Evolutionary conservation across 495 filamentous ascomycete species (phyloP), one percentile per base, ranked within the genome.

Genomic region (Clohesyomyces aquaticus): DNA sequence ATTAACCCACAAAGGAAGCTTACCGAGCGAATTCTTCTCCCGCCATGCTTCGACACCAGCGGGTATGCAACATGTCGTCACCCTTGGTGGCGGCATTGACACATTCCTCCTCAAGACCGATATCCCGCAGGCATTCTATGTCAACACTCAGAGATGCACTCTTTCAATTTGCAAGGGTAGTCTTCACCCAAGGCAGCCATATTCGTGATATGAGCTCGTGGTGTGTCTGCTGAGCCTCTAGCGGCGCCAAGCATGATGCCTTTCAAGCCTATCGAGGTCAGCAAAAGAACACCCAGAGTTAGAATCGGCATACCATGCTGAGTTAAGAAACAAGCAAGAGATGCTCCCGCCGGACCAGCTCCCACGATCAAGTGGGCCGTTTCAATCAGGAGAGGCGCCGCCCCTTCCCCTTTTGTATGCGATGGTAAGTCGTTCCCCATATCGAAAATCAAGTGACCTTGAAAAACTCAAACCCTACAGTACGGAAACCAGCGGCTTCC

Each of bases 171-270:
- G n/a, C n/a, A n/a, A n/a, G n/a, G n/a, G n/a, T n/a, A n/a, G n/a
- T 12, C 22, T 54, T 9, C 27, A 79, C 76, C 77, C 16, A 81
- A 65, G 0, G 79, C 85, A 29, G 85, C 85, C 61, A 88, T 84
- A 59, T 83, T 84, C 21, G 80, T 83, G 52, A 83, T 83, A 59
- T 83, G 82, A 1, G 81, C 82, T 1, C 82, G 68, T 2, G 82
- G 82, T 27, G 81, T 83, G 29, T 79, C 73, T 4, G 81, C 80
- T 2, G 73, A 80, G 6, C 78, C 79, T 3, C 80, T 70, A 0
- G 76, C 75, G 9, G 75, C 63, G 28, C 74, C 73, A 58, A 84
- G 74, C 51, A 83, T 77, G 47, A 82, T 76, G 0, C 82, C 82
- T 3, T 61, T 77, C 4, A 78, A 67, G 1, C 79, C 32, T 38